Base-by-base conservation (phyloP, 1,284 basidiomycete species). In the Moesziomyces globuligerus region DNA sequence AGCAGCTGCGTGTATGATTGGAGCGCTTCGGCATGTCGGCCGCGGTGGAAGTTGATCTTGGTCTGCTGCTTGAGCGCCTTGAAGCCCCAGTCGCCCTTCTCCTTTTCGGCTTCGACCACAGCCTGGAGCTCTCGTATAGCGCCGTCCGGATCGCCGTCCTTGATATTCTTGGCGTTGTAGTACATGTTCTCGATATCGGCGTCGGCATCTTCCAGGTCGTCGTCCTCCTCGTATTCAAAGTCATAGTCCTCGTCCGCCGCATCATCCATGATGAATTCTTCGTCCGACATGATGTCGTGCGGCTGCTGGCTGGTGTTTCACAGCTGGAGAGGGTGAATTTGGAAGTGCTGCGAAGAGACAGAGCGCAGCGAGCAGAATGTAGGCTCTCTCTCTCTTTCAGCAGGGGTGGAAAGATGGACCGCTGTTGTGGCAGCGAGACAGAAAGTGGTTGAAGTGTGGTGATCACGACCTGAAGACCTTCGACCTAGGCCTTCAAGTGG, bases 181-280 rank as follows among this genome's bases (percentile, higher is more conserved):
- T 99, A 99, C 87, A 94, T 89, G 81, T 99, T 99, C 86, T 99
- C 96, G 42, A 97, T 89, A 83, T 97, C 94, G n/a, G 90, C 91
- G 58, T 89, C 91, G 38, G 88, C 91, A 10, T 89, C 93, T 28
- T 73, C 70, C 26, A 73, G 68, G 24, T 86, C 86, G n/a, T 83
- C 83, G 82, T 94, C 94, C 83, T 97, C 77, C 51, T 82, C 80
- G 48, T 80, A 99, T 83, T 96, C 93, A 83, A 98, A 98, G 77
- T 90, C 93, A 84, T 97, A 97, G 82, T 96, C 93, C 92, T 81
- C 80, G 25, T 82, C 80, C 9, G 78, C 71, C 7, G 74, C 78
- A 71, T 82, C 80, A 38, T 82, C 80, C 79, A 81, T 80, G 49
- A 80, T 69, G 40, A 80, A 80, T 58, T 81, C 66, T 24, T 69